Conservation (phyloP, 208 protist species). For the Trypanosoma melophagium region DNA sequence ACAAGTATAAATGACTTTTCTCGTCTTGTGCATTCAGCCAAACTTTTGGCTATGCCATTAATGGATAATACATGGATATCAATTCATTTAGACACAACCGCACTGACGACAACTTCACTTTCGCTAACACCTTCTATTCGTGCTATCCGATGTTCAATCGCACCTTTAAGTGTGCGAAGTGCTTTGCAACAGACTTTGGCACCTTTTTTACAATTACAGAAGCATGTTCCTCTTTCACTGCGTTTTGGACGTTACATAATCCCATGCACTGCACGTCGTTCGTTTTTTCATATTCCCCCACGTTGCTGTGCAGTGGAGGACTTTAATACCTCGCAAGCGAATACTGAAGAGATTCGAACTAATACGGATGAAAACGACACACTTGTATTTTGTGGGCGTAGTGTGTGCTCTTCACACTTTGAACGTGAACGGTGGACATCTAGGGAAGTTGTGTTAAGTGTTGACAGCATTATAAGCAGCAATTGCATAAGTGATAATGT, state of each 20-base stretch:
- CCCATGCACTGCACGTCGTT: constrained; percentile 26
- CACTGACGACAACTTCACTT: constrained; percentile 27
- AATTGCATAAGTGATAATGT: constrained; percentile 41
- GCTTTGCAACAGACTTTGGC: constrained; percentile 42
- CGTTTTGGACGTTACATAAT: constrained; percentile 24
- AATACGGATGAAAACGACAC: background rate
- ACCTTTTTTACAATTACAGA: constrained; percentile 23
- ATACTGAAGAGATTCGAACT: background rate
- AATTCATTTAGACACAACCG: constrained; percentile 24
- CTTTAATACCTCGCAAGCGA: constrained; percentile 22
- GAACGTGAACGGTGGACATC: constrained; percentile 16
- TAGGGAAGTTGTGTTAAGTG: constrained; percentile 33
- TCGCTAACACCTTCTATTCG: constrained; percentile 22
- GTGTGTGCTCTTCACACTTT: constrained; percentile 10
- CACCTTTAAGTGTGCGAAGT: constrained; percentile 32
- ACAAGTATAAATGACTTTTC: constrained; percentile 29
- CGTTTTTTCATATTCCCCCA: constrained; percentile 29
- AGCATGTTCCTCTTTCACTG: constrained; percentile 8
- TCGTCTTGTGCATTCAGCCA: constrained; percentile 13
- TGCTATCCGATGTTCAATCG: constrained; percentile 40
- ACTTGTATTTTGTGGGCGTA: constrained; percentile 27
- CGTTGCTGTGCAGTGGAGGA: constrained; percentile 33
- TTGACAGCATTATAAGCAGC: constrained; percentile 15
- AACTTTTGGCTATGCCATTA: constrained; percentile 15
- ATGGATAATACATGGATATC: constrained; percentile 24